Conservation (phyloP, 2,329 filamentous ascomycete genomes). For the Leptographium radiaticola region DNA sequence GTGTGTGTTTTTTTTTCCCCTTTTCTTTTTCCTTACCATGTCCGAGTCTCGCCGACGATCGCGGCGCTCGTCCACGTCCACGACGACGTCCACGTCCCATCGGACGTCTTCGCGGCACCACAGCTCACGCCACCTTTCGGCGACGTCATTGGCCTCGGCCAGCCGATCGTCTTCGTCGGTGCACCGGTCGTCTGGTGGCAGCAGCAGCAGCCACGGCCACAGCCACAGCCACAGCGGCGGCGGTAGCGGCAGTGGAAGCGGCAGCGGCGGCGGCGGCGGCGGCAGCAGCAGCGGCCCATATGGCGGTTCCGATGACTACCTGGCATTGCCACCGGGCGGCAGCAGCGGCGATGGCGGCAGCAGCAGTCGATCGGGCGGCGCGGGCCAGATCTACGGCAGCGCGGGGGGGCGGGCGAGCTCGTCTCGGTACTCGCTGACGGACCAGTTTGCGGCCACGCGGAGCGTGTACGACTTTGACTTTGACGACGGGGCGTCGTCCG, state of each 20-base stretch:
- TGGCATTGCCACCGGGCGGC: neutral
- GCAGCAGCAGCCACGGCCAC: neutral
- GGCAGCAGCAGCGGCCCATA: neutral
- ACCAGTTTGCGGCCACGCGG: slow-evolving; percentile 34
- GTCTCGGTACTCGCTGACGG: slow-evolving; percentile 32
- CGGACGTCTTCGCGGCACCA: slow-evolving; percentile 6
- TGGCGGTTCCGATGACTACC: neutral
- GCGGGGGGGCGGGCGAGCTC: slow-evolving; percentile 19
- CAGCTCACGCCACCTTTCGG: slow-evolving; percentile 6
- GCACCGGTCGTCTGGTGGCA: neutral
- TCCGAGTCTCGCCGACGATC: slow-evolving; percentile 2
- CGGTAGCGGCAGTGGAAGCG: neutral
- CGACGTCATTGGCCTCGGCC: slow-evolving; percentile 4
- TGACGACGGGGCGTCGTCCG: slow-evolving; percentile 29
- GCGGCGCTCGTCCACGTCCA: neutral
- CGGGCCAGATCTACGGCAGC: slow-evolving; percentile 5
- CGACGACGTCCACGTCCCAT: neutral
- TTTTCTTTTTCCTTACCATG: neutral
- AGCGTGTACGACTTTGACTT: slow-evolving; percentile 33
- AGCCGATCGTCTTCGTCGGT: slow-evolving; percentile 9
- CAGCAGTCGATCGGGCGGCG: neutral
- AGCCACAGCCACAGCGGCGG: neutral
- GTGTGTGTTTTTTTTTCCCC: neutral
- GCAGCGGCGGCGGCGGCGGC: neutral
- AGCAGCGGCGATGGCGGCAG: neutral